These are phyloP conservation scores for Fusarium pseudoanthophilum DNA, from an alignment of 2,329 filamentous ascomycete genomes.

Conservation along the genomic window DNA sequence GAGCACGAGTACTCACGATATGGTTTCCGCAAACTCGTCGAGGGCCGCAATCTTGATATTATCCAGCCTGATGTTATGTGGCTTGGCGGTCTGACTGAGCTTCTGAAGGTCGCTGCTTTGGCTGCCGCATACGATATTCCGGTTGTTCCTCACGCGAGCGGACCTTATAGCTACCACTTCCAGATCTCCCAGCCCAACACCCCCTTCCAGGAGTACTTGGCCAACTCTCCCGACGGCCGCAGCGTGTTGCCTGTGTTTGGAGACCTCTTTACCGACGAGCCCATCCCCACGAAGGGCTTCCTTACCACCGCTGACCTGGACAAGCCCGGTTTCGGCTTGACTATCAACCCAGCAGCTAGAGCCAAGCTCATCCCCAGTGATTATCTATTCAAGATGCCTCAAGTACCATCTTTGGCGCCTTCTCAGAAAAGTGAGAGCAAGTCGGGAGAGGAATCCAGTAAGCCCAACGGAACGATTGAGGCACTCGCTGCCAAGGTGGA, in stretches of 20 bases:
- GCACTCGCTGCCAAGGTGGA: constrained; percentile 51
- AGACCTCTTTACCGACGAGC: constrained; percentile 89
- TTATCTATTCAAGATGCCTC: constrained; percentile 75
- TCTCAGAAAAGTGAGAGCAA: constrained; percentile 43
- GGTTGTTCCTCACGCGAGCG: constrained; percentile 93
- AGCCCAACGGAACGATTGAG: constrained; percentile 44
- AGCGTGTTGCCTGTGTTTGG: constrained; percentile 92
- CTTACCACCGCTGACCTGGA: constrained; percentile 83
- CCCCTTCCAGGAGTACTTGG: constrained; percentile 95
- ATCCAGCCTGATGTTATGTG: constrained; percentile 98
- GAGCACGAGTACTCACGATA: constrained; percentile 96
- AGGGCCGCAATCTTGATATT: constrained; percentile 91
- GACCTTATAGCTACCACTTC: constrained; percentile 96
- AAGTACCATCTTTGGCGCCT: constrained; percentile 58
- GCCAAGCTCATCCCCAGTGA: constrained; percentile 79
- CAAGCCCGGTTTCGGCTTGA: constrained; percentile 90
- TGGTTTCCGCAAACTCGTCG: constrained; percentile 93
- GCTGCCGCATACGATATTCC: constrained; percentile 94
- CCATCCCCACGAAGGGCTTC: constrained; percentile 85
- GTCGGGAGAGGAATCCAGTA: constrained; percentile 17
- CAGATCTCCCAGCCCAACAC: constrained; percentile 93
- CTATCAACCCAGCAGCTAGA: constrained; percentile 79
- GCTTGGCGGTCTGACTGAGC: constrained; percentile 91
- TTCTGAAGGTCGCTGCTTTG: constrained; percentile 88
- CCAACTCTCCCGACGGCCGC: constrained; percentile 91